Evolutionary conservation across 257 asterid genomes (phyloP).

Genomic region (Haberlea rhodopensis): DNA sequence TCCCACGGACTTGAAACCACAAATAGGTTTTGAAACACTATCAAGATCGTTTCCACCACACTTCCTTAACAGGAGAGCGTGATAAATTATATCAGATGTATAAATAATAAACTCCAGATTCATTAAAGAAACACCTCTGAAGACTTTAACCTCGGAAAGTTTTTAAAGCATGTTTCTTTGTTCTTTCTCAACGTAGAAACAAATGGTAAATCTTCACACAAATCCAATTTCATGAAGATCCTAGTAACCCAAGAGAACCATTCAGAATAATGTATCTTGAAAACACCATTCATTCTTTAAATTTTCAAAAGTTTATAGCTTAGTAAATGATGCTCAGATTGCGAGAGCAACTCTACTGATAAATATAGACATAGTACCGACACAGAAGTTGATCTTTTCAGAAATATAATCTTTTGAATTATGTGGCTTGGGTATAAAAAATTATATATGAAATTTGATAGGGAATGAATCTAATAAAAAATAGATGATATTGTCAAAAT

Average conservation of each 20-base stretch:
- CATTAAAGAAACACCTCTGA: too few species aligned
- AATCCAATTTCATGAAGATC: not conserved
- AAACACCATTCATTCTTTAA: not conserved
- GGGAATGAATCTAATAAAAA: not conserved
- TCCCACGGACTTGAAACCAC: too few species aligned
- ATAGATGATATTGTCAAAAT: too few species aligned
- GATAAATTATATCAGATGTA: conserved; percentile 23
- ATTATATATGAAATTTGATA: not conserved
- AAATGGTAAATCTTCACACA: not conserved
- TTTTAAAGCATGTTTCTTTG: conserved; percentile 1
- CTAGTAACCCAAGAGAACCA: too few species aligned
- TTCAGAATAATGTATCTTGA: not conserved
- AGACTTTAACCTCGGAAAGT: conserved; percentile 13
- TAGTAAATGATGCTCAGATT: not conserved
- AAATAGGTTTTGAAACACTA: too few species aligned
- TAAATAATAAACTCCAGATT: too few species aligned
- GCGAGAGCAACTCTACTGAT: not conserved
- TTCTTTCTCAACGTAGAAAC: not conserved
- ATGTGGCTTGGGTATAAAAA: not conserved
- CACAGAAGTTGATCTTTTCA: too few species aligned
- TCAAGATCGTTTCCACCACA: too few species aligned
- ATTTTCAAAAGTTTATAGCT: too few species aligned
- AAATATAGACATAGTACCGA: not conserved
- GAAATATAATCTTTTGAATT: not conserved
- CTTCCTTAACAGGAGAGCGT: not conserved